These are phyloP conservation scores for Phalaenopsis hybrid DNA, from an alignment of 116 monocot genomes.

Conservation along the genomic window DNA sequence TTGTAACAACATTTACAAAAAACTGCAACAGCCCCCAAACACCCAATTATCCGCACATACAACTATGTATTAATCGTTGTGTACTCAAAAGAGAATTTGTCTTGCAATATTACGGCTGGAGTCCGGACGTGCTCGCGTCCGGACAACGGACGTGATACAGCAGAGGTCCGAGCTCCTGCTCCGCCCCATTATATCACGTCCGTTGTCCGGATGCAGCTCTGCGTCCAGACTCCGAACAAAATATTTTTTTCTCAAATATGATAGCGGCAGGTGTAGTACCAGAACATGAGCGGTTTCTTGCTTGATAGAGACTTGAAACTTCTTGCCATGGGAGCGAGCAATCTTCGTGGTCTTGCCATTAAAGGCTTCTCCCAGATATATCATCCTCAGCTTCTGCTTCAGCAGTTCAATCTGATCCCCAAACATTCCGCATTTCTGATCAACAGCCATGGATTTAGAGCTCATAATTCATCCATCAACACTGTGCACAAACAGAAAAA, in stretches of 20 bases:
- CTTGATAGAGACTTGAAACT: conserved; percentile 45
- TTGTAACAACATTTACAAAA: too few species aligned
- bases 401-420: conserved; percentile 38
- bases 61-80: too few species aligned
- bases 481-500: background rate
- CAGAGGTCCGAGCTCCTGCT: too few species aligned
- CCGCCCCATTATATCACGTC: too few species aligned
- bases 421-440: conserved; percentile 31
- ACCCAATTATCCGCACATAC: too few species aligned
- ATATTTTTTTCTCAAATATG: background rate
- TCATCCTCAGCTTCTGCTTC: conserved; percentile 47
- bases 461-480: background rate
- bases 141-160: too few species aligned
- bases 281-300: conserved; percentile 39
- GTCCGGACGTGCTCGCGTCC: too few species aligned
- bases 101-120: too few species aligned
- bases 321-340: conserved; percentile 44
- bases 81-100: too few species aligned
- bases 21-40: too few species aligned
- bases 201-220: background rate
- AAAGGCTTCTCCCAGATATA: conserved; percentile 41
- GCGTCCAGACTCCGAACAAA: background rate
- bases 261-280: background rate
- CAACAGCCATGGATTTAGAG: background rate
- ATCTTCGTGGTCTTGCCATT: conserved; percentile 32